phyloP scores from a whole-genome alignment of 2,329 filamentous ascomycete genomes.

The Botrytis byssoidea region DNA sequence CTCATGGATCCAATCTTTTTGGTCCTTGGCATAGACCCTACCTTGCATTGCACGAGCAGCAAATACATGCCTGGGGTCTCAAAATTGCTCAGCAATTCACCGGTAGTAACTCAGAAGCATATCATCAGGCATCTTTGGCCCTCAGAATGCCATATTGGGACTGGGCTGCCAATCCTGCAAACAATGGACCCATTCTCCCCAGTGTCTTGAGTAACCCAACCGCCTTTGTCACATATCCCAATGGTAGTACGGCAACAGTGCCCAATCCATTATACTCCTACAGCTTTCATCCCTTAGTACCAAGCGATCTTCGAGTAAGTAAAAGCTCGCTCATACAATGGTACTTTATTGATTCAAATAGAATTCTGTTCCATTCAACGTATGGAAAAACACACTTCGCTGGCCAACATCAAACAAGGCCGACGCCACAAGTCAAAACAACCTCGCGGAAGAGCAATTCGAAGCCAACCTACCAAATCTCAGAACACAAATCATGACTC shows the following conservation, averaged over 20 bases:
- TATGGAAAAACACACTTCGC: slow-evolving; percentile 4
- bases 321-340: neutral
- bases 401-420: slow-evolving; percentile 13
- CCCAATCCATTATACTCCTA: slow-evolving; percentile 61
- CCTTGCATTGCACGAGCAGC: slow-evolving; percentile 58
- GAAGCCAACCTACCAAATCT: slow-evolving; percentile 19
- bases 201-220: slow-evolving; percentile 14
- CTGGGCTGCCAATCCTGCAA: slow-evolving; percentile 48
- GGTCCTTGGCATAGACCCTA: slow-evolving; percentile 83
- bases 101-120: slow-evolving; percentile 47
- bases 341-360: slow-evolving; percentile 2
- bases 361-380: neutral
- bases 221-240: slow-evolving; percentile 19
- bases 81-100: slow-evolving; percentile 49
- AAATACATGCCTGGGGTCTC: slow-evolving; percentile 44
- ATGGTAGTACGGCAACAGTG: slow-evolving; percentile 59
- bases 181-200: slow-evolving; percentile 42
- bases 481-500: slow-evolving; percentile 19
- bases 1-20: slow-evolving; percentile 72
- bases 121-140: slow-evolving; percentile 42
- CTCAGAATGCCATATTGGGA: slow-evolving; percentile 50
- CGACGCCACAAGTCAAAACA: slow-evolving; percentile 14
- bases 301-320: slow-evolving; percentile 14
- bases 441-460: slow-evolving; percentile 6
- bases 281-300: slow-evolving; percentile 50